Evolutionary conservation across 768 basidiomycete species (phyloP).

Genomic region (Hysterangium stoloniferum): DNA sequence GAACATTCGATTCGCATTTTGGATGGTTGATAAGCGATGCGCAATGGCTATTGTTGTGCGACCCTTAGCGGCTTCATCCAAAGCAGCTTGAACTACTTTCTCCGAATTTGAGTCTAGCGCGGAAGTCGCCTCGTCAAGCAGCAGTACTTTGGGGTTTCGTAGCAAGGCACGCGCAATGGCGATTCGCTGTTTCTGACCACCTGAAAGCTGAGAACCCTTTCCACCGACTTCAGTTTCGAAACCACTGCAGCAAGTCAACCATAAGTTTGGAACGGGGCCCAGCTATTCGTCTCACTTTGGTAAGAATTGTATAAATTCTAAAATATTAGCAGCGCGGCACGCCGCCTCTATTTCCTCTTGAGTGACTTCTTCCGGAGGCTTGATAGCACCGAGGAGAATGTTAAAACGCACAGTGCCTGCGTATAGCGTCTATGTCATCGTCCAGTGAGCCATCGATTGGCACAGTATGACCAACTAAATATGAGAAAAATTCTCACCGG

Average conservation of each 20-base stretch:
- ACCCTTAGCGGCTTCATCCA: constrained; percentile 87
- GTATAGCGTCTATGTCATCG: constrained; percentile 57
- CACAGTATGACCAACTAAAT: neutral
- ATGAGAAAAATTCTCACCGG: constrained; percentile 29
- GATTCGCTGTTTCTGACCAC: constrained; percentile 78
- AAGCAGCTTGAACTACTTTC: constrained; percentile 89
- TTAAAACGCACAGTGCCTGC: constrained; percentile 91
- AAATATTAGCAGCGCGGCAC: constrained; percentile 84
- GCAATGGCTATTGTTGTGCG: constrained; percentile 94
- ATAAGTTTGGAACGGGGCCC: neutral
- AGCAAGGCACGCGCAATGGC: constrained; percentile 91
- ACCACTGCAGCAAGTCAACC: constrained; percentile 39
- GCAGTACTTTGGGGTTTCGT: constrained; percentile 80
- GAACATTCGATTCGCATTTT: constrained; percentile 85
- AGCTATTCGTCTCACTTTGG: constrained; percentile 49
- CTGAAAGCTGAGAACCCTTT: constrained; percentile 83
- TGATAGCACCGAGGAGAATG: constrained; percentile 76
- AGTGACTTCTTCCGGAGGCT: constrained; percentile 70
- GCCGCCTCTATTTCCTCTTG: constrained; percentile 81
- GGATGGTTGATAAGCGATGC: constrained; percentile 88
- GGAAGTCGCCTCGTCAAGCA: constrained; percentile 86
- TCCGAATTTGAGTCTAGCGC: constrained; percentile 89
- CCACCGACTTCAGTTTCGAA: constrained; percentile 91
- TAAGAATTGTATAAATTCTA: constrained; percentile 80
- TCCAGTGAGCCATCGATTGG: no score